phyloP scores from a whole-genome alignment of 768 basidiomycete genomes.

The Paxillus rubicundulus region DNA sequence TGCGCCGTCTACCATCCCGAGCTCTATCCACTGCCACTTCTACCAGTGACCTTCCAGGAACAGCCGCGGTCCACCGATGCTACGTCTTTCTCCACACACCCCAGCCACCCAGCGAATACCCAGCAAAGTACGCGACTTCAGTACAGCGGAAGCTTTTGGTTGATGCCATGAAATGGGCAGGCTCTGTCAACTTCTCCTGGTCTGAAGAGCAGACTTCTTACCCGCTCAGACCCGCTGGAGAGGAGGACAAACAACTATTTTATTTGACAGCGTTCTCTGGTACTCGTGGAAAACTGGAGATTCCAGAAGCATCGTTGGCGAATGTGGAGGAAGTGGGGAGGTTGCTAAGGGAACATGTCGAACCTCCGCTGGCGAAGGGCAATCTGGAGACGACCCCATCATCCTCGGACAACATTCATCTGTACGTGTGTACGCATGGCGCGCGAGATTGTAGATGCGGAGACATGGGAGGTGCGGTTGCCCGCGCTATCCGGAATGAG shows the following conservation, averaged over 20 bases:
- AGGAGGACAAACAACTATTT: slow-evolving; percentile 22
- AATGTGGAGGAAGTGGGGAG: slow-evolving; percentile 50
- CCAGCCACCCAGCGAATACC: slow-evolving; percentile 48
- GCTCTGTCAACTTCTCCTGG: slow-evolving; percentile 63
- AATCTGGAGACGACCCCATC: neutral
- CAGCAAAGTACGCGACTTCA: slow-evolving; percentile 45
- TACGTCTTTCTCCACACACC: slow-evolving; percentile 57
- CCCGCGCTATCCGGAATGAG: slow-evolving; percentile 51
- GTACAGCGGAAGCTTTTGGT: slow-evolving; percentile 51
- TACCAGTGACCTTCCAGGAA: slow-evolving; percentile 42
- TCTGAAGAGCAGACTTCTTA: slow-evolving; percentile 28
- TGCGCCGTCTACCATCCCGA: too few relatives aligned
- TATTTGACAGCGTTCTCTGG: slow-evolving; percentile 53
- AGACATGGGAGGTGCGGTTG: slow-evolving; percentile 57
- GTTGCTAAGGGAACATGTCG: slow-evolving; percentile 31
- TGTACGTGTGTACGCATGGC: slow-evolving; percentile 81
- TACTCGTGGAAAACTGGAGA: slow-evolving; percentile 44
- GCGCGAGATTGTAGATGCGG: slow-evolving; percentile 80
- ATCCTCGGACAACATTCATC: slow-evolving; percentile 30
- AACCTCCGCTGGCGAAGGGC: slow-evolving; percentile 23
- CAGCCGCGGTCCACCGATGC: slow-evolving; percentile 48
- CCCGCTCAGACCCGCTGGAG: slow-evolving; percentile 9
- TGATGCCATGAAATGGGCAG: slow-evolving; percentile 46
- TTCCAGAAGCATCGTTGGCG: slow-evolving; percentile 46
- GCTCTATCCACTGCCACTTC: neutral